Evolutionary conservation across 495 filamentous ascomycete species (phyloP).

Genomic region (Physcia stellaris): DNA sequence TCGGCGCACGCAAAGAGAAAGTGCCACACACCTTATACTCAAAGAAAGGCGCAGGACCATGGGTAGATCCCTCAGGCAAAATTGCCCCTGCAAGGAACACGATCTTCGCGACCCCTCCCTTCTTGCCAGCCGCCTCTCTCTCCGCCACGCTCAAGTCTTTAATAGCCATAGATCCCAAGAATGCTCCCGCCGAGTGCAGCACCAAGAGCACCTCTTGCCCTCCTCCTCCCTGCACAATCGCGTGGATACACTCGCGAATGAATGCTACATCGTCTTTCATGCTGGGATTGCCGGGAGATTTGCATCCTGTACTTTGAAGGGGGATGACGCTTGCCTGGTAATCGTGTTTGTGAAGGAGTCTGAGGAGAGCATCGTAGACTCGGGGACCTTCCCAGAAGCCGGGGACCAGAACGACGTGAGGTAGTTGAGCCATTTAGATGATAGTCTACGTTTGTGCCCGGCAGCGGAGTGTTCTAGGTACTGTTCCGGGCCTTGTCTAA

Average conservation of each 20-base stretch:
- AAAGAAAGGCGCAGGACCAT: constrained; percentile 17
- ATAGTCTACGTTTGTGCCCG: too few species aligned
- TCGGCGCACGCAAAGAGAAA: background rate
- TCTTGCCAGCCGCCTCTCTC: background rate
- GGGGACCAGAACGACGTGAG: constrained; percentile 18
- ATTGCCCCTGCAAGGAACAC: constrained; percentile 16
- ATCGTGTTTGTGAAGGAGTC: constrained; percentile 6
- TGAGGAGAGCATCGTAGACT: constrained; percentile 12
- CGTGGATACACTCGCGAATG: constrained; percentile 13
- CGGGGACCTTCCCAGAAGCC: constrained; percentile 23
- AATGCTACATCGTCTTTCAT: constrained; percentile 17
- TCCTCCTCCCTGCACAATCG: constrained; percentile 5
- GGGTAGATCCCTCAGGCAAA: constrained; percentile 9
- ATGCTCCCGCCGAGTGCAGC: constrained; percentile 25
- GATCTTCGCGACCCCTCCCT: constrained; percentile 16
- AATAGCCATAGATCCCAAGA: constrained; percentile 23
- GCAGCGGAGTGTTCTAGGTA: too few species aligned
- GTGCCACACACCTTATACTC: background rate
- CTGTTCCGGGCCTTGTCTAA: too few species aligned
- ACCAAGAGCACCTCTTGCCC: constrained; percentile 20
- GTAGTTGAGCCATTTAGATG: too few species aligned
- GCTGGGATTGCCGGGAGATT: constrained; percentile 12
- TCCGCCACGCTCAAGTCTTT: constrained; percentile 13
- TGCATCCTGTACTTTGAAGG: constrained; percentile 16
- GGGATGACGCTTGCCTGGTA: constrained; percentile 8